Evolutionary conservation across 805 yeast species (phyloP).

Genomic region (Lachancea fermentati): DNA sequence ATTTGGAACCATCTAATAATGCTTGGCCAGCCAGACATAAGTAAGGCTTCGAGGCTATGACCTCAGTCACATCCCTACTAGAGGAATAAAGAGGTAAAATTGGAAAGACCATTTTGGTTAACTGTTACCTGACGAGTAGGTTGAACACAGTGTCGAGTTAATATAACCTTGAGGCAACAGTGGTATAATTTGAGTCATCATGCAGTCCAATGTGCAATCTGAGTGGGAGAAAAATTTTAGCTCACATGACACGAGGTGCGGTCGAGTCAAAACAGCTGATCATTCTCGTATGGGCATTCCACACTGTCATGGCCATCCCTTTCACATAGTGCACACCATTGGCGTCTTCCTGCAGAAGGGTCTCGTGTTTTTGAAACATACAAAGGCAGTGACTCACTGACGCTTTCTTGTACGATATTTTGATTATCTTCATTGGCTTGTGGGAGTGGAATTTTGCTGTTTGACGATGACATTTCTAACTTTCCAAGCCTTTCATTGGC

Average conservation of each 20-base stretch:
- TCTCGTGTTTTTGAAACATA: constrained; percentile 32
- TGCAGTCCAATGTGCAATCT: neutral
- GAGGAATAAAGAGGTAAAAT: constrained; percentile 32
- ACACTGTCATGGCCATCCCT: constrained; percentile 80
- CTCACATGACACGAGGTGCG: neutral
- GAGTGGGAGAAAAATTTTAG: neutral
- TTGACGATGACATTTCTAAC: constrained; percentile 11
- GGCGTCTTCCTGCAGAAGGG: constrained; percentile 65
- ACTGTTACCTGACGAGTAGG: neutral
- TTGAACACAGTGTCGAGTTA: constrained; percentile 1
- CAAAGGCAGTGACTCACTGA: constrained; percentile 25
- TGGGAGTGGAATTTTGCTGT: constrained; percentile 22
- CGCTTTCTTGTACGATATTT: constrained; percentile 6
- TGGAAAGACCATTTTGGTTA: constrained; percentile 34
- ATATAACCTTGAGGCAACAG: neutral
- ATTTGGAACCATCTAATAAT: constrained; percentile 22
- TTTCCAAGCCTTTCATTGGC: constrained; percentile 19
- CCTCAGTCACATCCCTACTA: constrained; percentile 13
- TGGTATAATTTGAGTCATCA: neutral
- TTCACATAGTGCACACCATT: constrained; percentile 95
- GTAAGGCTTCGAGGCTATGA: constrained; percentile 17
- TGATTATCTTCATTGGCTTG: constrained; percentile 20
- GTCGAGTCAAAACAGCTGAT: constrained; percentile 5
- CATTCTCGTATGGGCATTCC: constrained; percentile 74
- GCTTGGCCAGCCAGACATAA: constrained; percentile 25